Evolutionary conservation across 140 eudicot species (phyloP).

Genomic region (Erigeron philadelphicus): DNA sequence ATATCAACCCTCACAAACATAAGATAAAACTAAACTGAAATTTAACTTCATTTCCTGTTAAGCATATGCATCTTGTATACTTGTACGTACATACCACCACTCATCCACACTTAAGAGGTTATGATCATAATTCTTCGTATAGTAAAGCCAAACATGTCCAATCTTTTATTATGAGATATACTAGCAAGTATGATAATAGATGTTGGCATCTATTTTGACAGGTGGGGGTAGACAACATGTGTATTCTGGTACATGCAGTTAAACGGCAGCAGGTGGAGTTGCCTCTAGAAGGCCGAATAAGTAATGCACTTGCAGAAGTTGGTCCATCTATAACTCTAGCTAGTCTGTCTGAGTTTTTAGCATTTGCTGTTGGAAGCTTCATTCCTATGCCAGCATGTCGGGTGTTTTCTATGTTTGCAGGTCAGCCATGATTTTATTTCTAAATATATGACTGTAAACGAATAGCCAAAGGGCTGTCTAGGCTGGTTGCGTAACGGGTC

Average conservation of each 20-base stretch:
- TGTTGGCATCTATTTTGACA: slow-evolving; percentile 23
- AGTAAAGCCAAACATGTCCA: neutral
- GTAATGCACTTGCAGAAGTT: slow-evolving; percentile 96
- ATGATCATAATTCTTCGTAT: neutral
- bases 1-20: slow-evolving; percentile 13
- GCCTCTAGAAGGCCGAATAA: slow-evolving; percentile 84
- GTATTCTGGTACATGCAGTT: slow-evolving; percentile 91
- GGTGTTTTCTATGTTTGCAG: slow-evolving; percentile 99
- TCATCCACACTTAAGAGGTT: neutral
- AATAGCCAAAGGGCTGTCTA: neutral
- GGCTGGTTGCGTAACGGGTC: neutral
- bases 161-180: neutral
- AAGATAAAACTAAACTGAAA: neutral
- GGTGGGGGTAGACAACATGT: slow-evolving; percentile 99
- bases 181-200: neutral
- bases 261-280: slow-evolving; percentile 73
- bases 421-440: slow-evolving; percentile 33
- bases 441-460: neutral
- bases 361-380: slow-evolving; percentile 97
- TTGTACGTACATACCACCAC: neutral
- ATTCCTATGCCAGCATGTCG: slow-evolving; percentile 99
- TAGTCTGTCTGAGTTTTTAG: slow-evolving; percentile 82
- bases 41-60: neutral
- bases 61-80: neutral
- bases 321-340: slow-evolving; percentile 98